A percentile compares a stretch with the other conserved stretches of the same genome.
Conservation (phyloP, 2,329 filamentous ascomycete genomes). For the Ascomycota sp. region DNA sequence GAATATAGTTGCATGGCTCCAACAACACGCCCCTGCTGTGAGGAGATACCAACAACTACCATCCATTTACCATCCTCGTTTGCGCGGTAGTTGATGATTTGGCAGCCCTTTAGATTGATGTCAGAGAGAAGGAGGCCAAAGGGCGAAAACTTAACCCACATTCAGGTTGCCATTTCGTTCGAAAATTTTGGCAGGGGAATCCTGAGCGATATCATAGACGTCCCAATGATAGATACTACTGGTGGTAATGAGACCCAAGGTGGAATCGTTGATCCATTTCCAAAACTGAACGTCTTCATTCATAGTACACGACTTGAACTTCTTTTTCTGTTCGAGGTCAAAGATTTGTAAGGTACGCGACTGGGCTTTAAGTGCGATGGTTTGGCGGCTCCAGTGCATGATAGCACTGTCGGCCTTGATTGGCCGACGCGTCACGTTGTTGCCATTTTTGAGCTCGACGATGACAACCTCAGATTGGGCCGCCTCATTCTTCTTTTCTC, state of each 20-base stretch:
- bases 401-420: conserved; percentile 99
- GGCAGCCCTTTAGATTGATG: conserved; percentile 46
- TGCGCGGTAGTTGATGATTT: conserved; percentile 99
- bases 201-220: conserved; percentile 67
- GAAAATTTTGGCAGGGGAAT: conserved; percentile 73
- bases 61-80: conserved; percentile 96
- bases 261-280: conserved; percentile 93
- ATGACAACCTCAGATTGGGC: conserved; percentile 89
- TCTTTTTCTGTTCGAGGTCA: conserved; percentile 78
- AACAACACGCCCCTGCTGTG: conserved; percentile 80
- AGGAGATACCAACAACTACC: conserved; percentile 89
- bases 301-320: conserved; percentile 93
- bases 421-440: conserved; percentile 81
- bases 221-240: conserved; percentile 94
- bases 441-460: conserved; percentile 90
- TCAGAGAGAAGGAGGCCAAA: conserved; percentile 3
- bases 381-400: conserved; percentile 94
- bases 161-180: conserved; percentile 80
- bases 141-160: conserved; percentile 36
- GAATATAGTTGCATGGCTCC: conserved; percentile 97
- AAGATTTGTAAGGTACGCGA: conserved; percentile 93
- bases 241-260: conserved; percentile 77
- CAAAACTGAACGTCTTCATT: conserved; percentile 96
- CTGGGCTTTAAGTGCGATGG: conserved; percentile 92
- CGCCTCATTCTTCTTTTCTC: conserved; percentile 75